These are phyloP conservation scores for Neocucurbitaria cava DNA, from an alignment of 2,329 filamentous ascomycete genomes.

Conservation along the genomic window DNA sequence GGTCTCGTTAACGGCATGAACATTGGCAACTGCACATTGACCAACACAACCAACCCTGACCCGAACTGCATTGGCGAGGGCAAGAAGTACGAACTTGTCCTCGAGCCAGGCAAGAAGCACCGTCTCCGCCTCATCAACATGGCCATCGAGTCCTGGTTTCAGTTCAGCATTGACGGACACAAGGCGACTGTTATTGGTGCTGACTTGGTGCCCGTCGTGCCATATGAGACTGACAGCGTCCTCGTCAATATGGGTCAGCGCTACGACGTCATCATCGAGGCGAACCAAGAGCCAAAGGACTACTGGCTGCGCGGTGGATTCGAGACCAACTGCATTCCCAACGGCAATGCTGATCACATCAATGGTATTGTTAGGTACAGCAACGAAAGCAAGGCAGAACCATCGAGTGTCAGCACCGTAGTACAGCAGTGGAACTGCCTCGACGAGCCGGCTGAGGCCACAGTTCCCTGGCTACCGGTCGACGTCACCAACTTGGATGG, in stretches of 20 bases:
- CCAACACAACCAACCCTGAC: no score
- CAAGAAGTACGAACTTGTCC: conserved; percentile 44
- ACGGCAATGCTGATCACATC: not conserved
- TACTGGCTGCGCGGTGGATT: not conserved
- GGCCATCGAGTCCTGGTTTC: conserved; percentile 51
- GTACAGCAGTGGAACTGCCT: not conserved
- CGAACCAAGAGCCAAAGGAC: not conserved
- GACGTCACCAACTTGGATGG: not conserved
- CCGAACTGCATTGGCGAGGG: no score
- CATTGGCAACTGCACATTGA: no score
- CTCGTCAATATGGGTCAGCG: not conserved
- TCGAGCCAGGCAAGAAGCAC: conserved; percentile 18
- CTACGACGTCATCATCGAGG: not conserved
- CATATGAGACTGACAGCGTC: not conserved
- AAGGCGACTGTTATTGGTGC: conserved; percentile 48
- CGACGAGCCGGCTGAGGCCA: not conserved
- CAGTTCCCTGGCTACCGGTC: no score
- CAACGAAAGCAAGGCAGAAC: no score
- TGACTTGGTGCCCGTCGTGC: conserved; percentile 32
- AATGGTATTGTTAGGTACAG: not conserved
- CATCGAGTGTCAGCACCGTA: no score
- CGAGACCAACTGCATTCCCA: not conserved
- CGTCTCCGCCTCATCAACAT: conserved; percentile 68
- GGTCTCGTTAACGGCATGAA: no score
- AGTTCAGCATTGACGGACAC: conserved; percentile 54